These are phyloP conservation scores for Davidsoniella virescens DNA, from an alignment of 2,329 filamentous ascomycete genomes.

Conservation along the genomic window DNA sequence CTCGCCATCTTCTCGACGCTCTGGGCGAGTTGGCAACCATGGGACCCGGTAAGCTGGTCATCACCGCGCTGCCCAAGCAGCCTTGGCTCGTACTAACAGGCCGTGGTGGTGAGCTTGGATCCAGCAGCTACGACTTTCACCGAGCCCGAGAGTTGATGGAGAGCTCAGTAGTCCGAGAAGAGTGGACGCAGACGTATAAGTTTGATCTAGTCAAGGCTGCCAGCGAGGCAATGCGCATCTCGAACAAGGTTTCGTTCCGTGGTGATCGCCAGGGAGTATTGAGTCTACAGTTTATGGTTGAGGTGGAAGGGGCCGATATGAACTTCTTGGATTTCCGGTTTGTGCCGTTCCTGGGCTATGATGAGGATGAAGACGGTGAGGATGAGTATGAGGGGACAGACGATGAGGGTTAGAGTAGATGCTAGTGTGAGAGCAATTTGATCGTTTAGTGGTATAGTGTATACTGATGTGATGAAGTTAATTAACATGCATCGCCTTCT, in stretches of 20 bases:
- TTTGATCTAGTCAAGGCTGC: constrained; percentile 77
- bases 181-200: constrained; percentile 60
- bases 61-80: constrained; percentile 45
- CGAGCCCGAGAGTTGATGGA: constrained; percentile 53
- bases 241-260: constrained; percentile 80
- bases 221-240: constrained; percentile 78
- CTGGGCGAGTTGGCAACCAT: constrained; percentile 54
- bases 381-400: constrained; percentile 21
- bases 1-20: constrained; percentile 54
- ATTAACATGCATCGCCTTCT: no score
- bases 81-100: constrained; percentile 64
- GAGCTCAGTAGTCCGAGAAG: constrained; percentile 48
- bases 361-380: constrained; percentile 32
- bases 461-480: neutral
- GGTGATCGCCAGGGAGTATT: constrained; percentile 80
- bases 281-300: constrained; percentile 92
- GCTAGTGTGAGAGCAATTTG: neutral
- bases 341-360: constrained; percentile 53
- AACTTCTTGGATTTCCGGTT: constrained; percentile 75
- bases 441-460: no score
- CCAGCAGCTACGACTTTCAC: constrained; percentile 50
- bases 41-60: constrained; percentile 53
- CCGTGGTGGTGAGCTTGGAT: constrained; percentile 36
- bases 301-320: constrained; percentile 52
- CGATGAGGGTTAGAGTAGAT: constrained; percentile 12